phyloP scores from a whole-genome alignment of 176 grass and related monocot genomes.

The Cenchrus americanus region DNA sequence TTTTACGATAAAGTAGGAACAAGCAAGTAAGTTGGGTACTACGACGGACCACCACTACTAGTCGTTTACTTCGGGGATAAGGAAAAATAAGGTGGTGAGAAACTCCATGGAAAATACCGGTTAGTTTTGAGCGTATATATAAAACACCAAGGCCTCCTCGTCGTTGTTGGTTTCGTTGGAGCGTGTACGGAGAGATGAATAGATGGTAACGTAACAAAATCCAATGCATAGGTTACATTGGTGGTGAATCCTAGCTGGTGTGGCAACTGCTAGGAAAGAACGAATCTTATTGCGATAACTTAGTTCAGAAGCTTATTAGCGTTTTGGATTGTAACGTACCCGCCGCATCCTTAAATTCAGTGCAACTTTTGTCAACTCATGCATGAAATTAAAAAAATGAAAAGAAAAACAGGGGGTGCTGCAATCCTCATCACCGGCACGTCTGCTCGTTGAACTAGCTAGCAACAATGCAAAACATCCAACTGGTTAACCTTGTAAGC shows the following conservation, averaged over 20 bases:
- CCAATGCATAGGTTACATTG: slow-evolving; percentile 3
- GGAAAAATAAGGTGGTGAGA: slow-evolving; percentile 1
- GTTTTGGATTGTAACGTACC: slow-evolving; percentile 36
- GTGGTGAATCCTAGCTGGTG: neutral
- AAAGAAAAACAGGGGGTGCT: neutral
- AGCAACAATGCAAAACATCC: too few species aligned
- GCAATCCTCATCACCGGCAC: neutral
- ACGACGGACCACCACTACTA: too few species aligned
- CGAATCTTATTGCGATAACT: neutral
- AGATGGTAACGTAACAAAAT: neutral
- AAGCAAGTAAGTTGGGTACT: neutral
- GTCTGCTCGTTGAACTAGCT: neutral
- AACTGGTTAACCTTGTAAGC: neutral
- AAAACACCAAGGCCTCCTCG: neutral
- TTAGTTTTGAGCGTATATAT: neutral
- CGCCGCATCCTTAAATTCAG: neutral
- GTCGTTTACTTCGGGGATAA: slow-evolving; percentile 4
- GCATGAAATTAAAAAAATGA: neutral
- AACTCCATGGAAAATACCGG: neutral
- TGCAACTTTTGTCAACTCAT: slow-evolving; percentile 6
- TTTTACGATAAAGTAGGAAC: neutral
- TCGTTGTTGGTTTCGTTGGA: neutral
- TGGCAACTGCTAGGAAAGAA: neutral
- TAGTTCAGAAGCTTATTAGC: slow-evolving; percentile 9
- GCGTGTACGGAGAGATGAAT: neutral